phyloP scores from a whole-genome alignment of 2,329 filamentous ascomycete species.

The Epichloe uncinata region DNA sequence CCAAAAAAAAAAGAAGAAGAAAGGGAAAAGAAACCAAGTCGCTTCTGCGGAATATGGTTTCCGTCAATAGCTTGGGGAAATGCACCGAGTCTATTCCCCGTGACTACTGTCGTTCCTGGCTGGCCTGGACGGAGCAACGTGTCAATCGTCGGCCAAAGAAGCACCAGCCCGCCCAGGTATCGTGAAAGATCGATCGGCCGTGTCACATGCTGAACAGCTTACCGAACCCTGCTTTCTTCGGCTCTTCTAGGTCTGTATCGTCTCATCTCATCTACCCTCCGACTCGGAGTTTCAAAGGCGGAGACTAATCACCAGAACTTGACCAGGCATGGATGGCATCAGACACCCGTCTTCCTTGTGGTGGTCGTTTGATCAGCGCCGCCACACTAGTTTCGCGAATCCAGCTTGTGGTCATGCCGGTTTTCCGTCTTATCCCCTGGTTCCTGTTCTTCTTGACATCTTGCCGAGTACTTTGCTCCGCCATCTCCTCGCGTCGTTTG shows the following conservation, averaged over 20 bases:
- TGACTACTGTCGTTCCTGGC: no score
- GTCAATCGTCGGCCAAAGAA: neutral
- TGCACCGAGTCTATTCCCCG: no score
- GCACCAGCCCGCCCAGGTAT: neutral
- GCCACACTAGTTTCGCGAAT: slow-evolving; percentile 1
- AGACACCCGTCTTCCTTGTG: neutral
- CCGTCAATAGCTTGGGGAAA: no score
- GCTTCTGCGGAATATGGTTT: no score
- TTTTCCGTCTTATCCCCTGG: slow-evolving; percentile 18
- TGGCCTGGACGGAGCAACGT: no score
- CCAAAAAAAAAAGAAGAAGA: no score
- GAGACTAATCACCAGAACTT: no score
- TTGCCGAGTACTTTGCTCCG: slow-evolving; percentile 17
- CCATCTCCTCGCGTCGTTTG: slow-evolving; percentile 21
- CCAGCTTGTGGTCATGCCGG: slow-evolving; percentile 13
- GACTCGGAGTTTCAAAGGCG: no score
- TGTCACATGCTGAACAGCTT: neutral
- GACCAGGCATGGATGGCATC: neutral
- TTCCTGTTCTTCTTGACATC: slow-evolving; percentile 24
- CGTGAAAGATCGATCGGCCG: neutral
- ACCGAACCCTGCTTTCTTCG: neutral
- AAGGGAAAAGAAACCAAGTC: no score
- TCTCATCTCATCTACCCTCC: no score
- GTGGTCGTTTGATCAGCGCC: neutral
- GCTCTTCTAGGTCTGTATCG: neutral